Evolutionary conservation across 1,284 basidiomycete species (phyloP), one percentile per base, ranked within the genome.

Genomic region (Ganoderma resinaceum): DNA sequence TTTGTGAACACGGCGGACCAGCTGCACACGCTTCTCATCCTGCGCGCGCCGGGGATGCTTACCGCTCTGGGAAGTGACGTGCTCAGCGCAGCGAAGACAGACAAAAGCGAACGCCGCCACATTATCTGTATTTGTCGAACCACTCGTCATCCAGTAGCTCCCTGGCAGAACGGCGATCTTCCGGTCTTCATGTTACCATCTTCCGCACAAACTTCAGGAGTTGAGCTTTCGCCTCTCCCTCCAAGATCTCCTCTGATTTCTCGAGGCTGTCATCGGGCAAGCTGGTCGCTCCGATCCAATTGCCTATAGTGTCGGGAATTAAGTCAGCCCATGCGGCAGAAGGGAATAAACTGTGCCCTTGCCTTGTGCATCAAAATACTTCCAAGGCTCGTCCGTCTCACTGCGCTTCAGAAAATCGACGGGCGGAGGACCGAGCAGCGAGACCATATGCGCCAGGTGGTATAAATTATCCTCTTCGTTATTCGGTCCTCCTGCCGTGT

Each of bases 321-420:
- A 53, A 38, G 40, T 61, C 31, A 18, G 62, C 59, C 38, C 42
- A n/a, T n/a, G n/a, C n/a, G n/a, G 49, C 16, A 29, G 42, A 11
- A 29, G n/a, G n/a, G n/a, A n/a, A n/a, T n/a, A 37, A 65, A 57
- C 23, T 14, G 26, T 42, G 49, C n/a, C n/a, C 46, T 63, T 62
- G 68, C 72, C 72, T 55, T 68, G 61, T 53, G 62, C 53, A 62
- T 73, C 64, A 35, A 72, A 71, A 61, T 66, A 73, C 42, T 69
- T 35, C 66, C 66, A 70, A 9, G 61, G 52, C 35, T 65, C 63
- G 14, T 64, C 70, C 6, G 66, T 65, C 23, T 59, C 49, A 43
- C 68, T 68, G 52, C 72, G 68, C 68, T 62, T 61, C 35, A 72
- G 49, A 61, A 74, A 68, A 40, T 74, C 66, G 49, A 55, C 57